Evolutionary conservation across 1,284 basidiomycete genomes (phyloP), one percentile per base, ranked within the genome.

Genomic region (Erythrobasidium hasegawianum): DNA sequence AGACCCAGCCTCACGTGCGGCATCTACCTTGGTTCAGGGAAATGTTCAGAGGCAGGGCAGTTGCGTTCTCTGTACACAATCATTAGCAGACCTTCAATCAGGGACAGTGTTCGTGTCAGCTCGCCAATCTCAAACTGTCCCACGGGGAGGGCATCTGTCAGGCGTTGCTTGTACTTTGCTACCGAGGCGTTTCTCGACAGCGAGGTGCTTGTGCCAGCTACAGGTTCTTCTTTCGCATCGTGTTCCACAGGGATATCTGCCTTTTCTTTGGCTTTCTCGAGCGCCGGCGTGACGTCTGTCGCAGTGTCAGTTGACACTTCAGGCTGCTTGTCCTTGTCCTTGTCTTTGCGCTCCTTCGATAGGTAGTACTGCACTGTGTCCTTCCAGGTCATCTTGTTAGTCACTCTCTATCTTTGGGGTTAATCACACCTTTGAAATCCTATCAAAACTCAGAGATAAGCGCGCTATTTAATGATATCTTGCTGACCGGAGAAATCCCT

Each of bases 71-170:
- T 65, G 26, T 11, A 4, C 14, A 47, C 16, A 14, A 47, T 16
- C 22, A 47, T 47, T 14, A 47, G 22, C 43, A 24, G 40, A 22
- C 49, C 11, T 16, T 20, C 54, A 18, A 16, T n/a, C n/a, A n/a
- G n/a, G n/a, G 11, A 18, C 3, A 49, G 39, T 26, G 13, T n/a
- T 16, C 20, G 41, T n/a, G 38, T 52, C 9, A 38, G 27, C 61
- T 52, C 24, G 38, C 62, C 62, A 27, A 65, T 65, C 14, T 65
- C 62, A 29, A 65, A 65, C 52, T 65, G 62, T 29, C 62, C 62
- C 18, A 38, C 26, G 2, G 62, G 62, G 7, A 65, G 24, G 24
- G 55, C 55, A 38, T 39, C 16, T 22, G 26, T 41, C 2, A 65
- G 62, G n/a, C 47, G 53, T 22, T 65, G 45, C 29, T 52, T 65